These are phyloP conservation scores for Smallanthus sonchifolius DNA, from an alignment of 129 eudicot genomes.

Conservation along the genomic window DNA sequence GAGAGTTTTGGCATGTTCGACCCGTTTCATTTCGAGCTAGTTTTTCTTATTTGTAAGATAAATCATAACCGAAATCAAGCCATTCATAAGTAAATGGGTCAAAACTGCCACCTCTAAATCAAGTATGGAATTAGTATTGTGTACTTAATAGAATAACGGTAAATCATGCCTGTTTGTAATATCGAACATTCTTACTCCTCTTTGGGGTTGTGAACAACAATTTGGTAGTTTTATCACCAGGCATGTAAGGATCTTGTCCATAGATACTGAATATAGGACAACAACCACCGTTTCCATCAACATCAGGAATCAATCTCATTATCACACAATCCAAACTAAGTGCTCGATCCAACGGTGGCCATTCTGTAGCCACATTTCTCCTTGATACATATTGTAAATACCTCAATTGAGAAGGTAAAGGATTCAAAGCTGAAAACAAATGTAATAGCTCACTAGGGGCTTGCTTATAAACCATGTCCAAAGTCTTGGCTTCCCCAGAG, in stretches of 20 bases:
- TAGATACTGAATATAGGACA: conserved; percentile 74
- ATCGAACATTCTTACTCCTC: conserved; percentile 45
- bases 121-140: background rate
- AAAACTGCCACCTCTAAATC: background rate
- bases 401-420: conserved; percentile 82
- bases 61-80: background rate
- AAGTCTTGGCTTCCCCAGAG: conserved; percentile 64
- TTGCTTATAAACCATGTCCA: conserved; percentile 83
- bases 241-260: conserved; percentile 76
- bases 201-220: conserved; percentile 60
- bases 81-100: background rate
- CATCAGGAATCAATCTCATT: conserved; percentile 57
- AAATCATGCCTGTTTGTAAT: conserved; percentile 63
- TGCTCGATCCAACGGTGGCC: conserved; percentile 77
- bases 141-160: background rate
- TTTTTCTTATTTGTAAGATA: background rate
- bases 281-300: conserved; percentile 82
- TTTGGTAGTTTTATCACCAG: conserved; percentile 61
- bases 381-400: conserved; percentile 79
- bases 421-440: conserved; percentile 58
- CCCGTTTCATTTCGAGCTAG: background rate
- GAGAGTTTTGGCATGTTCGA: background rate
- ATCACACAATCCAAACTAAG: conserved; percentile 73
- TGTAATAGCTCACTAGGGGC: conserved; percentile 77
- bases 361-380: conserved; percentile 65